Evolutionary conservation across 1,284 basidiomycete genomes (phyloP), one percentile per base, ranked within the genome.

Genomic region (Phenoliferia sp.): DNA sequence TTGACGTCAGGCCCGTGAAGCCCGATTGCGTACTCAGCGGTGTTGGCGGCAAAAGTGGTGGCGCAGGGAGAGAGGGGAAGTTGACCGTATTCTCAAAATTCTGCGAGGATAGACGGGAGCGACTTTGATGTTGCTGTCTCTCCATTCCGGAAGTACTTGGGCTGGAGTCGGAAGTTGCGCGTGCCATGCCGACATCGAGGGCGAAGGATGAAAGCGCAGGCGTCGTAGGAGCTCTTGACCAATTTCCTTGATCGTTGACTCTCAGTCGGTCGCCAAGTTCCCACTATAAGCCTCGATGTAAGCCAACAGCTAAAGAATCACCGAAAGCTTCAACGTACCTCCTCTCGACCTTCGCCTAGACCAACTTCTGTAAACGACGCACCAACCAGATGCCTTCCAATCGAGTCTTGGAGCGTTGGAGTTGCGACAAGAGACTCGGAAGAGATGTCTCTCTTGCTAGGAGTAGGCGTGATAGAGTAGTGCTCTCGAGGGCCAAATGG

Each of bases 321-420:
- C n/a, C n/a, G n/a, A n/a, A n/a, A n/a, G n/a, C n/a, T n/a, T n/a
- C n/a, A n/a, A n/a, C 19, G 48, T 26, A 52, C 48, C 48, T 59
- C 57, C 19, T 59, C 34, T 12, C n/a, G 15, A 7, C 59, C 36
- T 2, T 60, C 59, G 36, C 19, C 59, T 16, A 60, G 36, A 0
- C 59, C 59, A 29, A 60, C 59, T 15, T 60, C 59, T 16, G n/a
- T 60, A 44, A 60, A 60, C 29, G 54, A 28, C 17, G 35, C 26
- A 4, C 36, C 36, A 6, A 31, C 22, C 28, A 44, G 22, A 0
- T n/a, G 59, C 33, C 36, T 35, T 6, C 36, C 59, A 31, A 60
- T 52, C 17, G 5, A 19, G 48, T 52, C 48, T 26, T 52, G 48
- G 22, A 52, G 48, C 48, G 48, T 9, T 19, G 48, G 48, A 12